These are phyloP conservation scores for Capronia coronata DNA, from an alignment of 2,329 filamentous ascomycete genomes.

Conservation along the genomic window DNA sequence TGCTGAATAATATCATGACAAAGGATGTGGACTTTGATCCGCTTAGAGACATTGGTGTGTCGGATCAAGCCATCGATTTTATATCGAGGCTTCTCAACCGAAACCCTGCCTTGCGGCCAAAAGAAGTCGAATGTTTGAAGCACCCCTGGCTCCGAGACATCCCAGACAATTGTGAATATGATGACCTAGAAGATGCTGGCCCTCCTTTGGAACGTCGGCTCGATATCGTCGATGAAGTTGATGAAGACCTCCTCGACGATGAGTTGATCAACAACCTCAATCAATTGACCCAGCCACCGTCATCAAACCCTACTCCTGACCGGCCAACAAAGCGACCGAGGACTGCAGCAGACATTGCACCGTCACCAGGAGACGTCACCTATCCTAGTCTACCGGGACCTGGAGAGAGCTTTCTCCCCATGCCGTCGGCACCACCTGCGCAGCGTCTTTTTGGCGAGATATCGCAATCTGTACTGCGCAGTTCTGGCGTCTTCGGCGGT, in stretches of 20 bases:
- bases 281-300: slow-evolving; percentile 23
- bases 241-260: slow-evolving; percentile 30
- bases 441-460: slow-evolving; percentile 56
- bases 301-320: slow-evolving; percentile 19
- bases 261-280: slow-evolving; percentile 22
- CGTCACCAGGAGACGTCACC: slow-evolving; percentile 31
- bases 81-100: slow-evolving; percentile 71
- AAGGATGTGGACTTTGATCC: slow-evolving; percentile 60
- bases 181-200: slow-evolving; percentile 40
- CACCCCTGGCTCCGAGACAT: slow-evolving; percentile 67
- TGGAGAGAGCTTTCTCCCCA: slow-evolving; percentile 34
- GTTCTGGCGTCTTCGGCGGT: slow-evolving; percentile 44
- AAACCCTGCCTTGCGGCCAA: slow-evolving; percentile 71
- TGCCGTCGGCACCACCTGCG: slow-evolving; percentile 28
- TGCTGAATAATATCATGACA: slow-evolving; percentile 78
- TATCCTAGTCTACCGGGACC: slow-evolving; percentile 40
- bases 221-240: slow-evolving; percentile 33
- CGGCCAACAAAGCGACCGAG: slow-evolving; percentile 33
- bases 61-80: slow-evolving; percentile 64
- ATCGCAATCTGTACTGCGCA: slow-evolving; percentile 48
- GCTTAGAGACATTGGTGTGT: slow-evolving; percentile 54
- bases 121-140: slow-evolving; percentile 60
- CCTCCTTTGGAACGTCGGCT: slow-evolving; percentile 41
- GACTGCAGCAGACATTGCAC: slow-evolving; percentile 8
- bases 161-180: slow-evolving; percentile 53